Base-by-base conservation (phyloP, 257 asterid species). In the Fraxinus excelsior region DNA sequence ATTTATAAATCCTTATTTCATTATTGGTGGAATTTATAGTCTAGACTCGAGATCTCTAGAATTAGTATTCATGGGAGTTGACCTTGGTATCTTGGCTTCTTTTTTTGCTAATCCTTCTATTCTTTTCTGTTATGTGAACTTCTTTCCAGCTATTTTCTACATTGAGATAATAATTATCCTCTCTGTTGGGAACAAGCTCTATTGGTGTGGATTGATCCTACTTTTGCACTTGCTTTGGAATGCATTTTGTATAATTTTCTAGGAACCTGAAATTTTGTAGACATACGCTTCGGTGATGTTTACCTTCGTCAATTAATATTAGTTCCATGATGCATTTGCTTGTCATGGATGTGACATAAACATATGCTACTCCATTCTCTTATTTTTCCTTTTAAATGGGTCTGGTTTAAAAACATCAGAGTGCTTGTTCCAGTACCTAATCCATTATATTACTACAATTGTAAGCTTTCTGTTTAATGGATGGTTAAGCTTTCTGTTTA, bases 41-140 rank as follows among this genome's bases (percentile, higher is more conserved):
- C 42, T 8, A 0, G 12, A 37, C 42, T 90, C 67, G 76, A 49
- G 78, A 79, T 73, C 76, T 6, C 62, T 7, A 10, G 29, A 26
- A 18, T 21, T 28, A 67, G 32, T 72, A 1, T 25, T 67, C 44
- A 28, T 26, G 35, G 37, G 35, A 29, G 25, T 77, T 2, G 23
- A 18, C 75, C 31, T 25, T 2, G 31, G 42, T 37, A 37, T 37
- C 1, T 75, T 37, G 19, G 62, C 38, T 73, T 69, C 51, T 10
- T 68, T 32, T n/a, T 40, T 40, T 29, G 35, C 11, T 2, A 37
- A 67, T 67, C 4, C 37, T 67, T 19, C 42, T 35, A 35, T 35
- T 67, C 72, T 67, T 18, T 9, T 35, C 46, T n/a, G 19, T 18
- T 42, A 37, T 69, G 42, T 42, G 6, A 13, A n/a, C 13, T 69